These are phyloP conservation scores for Wallacemonas collosoma DNA, from an alignment of 208 protist genomes.

Conservation along the genomic window DNA sequence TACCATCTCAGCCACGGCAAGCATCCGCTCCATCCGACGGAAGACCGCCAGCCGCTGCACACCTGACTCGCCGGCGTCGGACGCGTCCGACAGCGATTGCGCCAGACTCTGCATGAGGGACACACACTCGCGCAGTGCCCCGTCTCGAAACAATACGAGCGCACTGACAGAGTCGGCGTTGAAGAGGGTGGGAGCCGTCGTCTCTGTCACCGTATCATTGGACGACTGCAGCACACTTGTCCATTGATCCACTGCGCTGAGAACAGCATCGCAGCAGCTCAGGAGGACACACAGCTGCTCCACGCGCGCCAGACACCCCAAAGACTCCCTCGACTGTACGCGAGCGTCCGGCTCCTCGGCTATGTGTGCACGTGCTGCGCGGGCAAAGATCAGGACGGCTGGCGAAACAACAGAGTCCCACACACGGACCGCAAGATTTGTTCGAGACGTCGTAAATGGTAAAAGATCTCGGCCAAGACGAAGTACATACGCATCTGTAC, in stretches of 20 bases:
- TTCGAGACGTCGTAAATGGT: not conserved
- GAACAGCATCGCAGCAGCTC: constrained; percentile 16
- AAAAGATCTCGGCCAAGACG: constrained; percentile 25
- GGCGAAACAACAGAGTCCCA: constrained; percentile 12
- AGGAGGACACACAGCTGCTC: not conserved
- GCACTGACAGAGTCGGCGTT: constrained; percentile 9
- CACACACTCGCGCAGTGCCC: constrained; percentile 21
- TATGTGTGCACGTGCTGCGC: not conserved
- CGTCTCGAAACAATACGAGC: constrained; percentile 9
- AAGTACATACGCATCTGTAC: constrained; percentile 55
- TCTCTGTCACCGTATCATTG: not conserved
- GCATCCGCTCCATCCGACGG: not conserved
- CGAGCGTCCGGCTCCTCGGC: not conserved
- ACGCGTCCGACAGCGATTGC: not conserved
- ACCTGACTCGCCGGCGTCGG: not conserved
- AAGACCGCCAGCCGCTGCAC: not conserved
- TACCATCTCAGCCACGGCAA: not conserved
- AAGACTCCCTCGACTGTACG: not conserved
- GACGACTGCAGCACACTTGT: constrained; percentile 10
- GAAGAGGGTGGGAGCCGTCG: not conserved
- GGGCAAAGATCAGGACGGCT: not conserved
- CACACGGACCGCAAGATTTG: not conserved
- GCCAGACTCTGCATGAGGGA: not conserved
- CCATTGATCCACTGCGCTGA: constrained; percentile 38
- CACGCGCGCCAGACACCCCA: not conserved